Evolutionary conservation across 306 rosid species (phyloP).

Genomic region (Cucumis hystrix): DNA sequence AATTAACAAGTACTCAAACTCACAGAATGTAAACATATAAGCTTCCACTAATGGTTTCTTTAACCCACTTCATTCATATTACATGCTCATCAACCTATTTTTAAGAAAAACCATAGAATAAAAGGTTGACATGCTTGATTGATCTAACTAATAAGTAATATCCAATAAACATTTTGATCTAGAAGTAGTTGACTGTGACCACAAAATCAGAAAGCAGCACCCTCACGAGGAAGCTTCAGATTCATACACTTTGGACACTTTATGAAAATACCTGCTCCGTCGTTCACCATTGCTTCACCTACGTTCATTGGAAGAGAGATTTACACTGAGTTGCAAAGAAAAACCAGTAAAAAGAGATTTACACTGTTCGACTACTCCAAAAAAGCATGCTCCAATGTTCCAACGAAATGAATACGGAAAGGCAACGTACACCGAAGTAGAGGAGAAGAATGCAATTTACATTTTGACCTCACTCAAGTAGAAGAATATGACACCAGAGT

Average conservation of each 20-base stretch:
- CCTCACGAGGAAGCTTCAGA: conserved; percentile 80
- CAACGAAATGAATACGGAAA: too few species aligned
- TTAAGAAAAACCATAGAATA: background rate
- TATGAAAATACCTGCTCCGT: too few species aligned
- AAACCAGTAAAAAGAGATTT: too few species aligned
- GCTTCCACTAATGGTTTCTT: background rate
- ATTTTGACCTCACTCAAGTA: too few species aligned
- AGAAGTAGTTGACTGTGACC: conserved; percentile 5
- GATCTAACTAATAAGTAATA: background rate
- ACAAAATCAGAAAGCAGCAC: conserved; percentile 83
- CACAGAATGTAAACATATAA: background rate
- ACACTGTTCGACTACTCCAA: too few species aligned
- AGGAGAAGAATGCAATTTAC: too few species aligned
- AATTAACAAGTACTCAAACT: background rate
- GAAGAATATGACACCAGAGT: too few species aligned
- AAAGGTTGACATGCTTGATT: background rate
- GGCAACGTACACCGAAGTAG: too few species aligned
- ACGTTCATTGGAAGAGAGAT: too few species aligned
- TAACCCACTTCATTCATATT: background rate
- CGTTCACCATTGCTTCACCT: too few species aligned
- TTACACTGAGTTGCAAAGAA: too few species aligned
- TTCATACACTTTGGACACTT: conserved; percentile 79
- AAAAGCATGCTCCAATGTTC: too few species aligned
- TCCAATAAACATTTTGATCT: background rate
- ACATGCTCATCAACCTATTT: background rate